Base-by-base conservation (phyloP, 345 rosid genomes). In the Lumnitzera racemosa region DNA sequence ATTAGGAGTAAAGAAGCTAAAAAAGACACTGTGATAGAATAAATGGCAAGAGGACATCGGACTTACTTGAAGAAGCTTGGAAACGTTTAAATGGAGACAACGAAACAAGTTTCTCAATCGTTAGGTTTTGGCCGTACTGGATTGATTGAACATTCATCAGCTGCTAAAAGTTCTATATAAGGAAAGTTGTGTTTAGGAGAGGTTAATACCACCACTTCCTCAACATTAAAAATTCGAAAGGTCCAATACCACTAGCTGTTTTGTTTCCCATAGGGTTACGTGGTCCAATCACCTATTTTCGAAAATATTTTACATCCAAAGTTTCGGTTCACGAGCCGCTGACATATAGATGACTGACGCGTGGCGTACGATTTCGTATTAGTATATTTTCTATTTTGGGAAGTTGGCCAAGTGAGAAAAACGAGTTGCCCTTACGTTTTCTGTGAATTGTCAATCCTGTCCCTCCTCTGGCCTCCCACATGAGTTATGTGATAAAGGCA, bases 311-410 rank as follows among this genome's bases (percentile, higher is more conserved):
- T 57, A 65, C 51, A 15, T 49, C 3, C 12, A 24, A 23, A 13
- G 14, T 24, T 24, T 46, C 51, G 47, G 58, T 15, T n/a, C n/a
- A 3, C 16, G 57, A 9, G 27, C 9, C 14, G 57, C 70, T 23
- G 15, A 59, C 79, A 49, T 72, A 70, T 80, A 65, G 85, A 72
- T 77, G 70, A 5, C 51, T 59, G 81, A 80, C 85, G 65, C 78
- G 81, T 80, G 85, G 66, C 52, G 6, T 61, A 59, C 61, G 71
- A 24, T 23, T 49, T 27, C 63, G 63, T 63, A 59, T 41, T 0
- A 13, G 48, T 11, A 55, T 46, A 55, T 51, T 72, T 72, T 46
- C 70, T 55, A 59, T 62, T 67, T 72, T 53, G 24, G 77, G 61
- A 63, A 67, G 52, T 41, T 47, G 15, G 11, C 13, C 9, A 9